Evolutionary conservation across 257 asterid genomes (phyloP), one percentile per base, ranked within the genome.

Genomic region (Nicotiana sylvestris): DNA sequence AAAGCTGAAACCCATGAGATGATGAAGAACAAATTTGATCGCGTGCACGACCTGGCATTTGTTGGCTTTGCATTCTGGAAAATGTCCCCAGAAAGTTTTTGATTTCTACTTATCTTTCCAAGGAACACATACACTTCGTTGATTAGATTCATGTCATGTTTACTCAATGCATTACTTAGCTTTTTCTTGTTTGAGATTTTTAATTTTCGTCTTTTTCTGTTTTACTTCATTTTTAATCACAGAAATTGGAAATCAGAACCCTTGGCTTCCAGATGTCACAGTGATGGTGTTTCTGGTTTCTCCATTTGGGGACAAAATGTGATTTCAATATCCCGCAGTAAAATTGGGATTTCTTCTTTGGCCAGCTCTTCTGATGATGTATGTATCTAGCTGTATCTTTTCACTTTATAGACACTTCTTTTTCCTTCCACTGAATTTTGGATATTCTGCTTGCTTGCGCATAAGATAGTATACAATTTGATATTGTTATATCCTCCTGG

Each of bases 241-340:
- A 93, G 97, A 92, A 92, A 89, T 84, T 92, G 97, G 94, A 88
- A 95, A 77, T 88, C 98, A 53, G 92, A 91, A 77, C 92, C 90
- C 39, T 83, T 88, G 81, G 89, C 89, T 80, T 90, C 86, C 77
- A 90, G 89, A 90, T 97, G 99, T 82, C 97, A 93, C 66, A 86
- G 82, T 72, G 99, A 96, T 64, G 93, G 98, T 37, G 89, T 94
- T 81, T 91, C 98, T 56, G 89, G 93, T 85, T 96, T 96, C 89
- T 93, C 98, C 49, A 84, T 94, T 77, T 93, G 98, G 98, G 99
- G 99, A 78, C 90, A 92, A 84, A 91, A 94, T 88, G 93, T 96
- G 68, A 96, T 96, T 81, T 94, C 98, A 66, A 88, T 94, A 83
- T 89, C 96, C 79, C 90, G 90, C 87, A 94, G 90, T 81, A 94